Evolutionary conservation across 1,284 basidiomycete genomes (phyloP).

Genomic region (Boletus semigastroideus): DNA sequence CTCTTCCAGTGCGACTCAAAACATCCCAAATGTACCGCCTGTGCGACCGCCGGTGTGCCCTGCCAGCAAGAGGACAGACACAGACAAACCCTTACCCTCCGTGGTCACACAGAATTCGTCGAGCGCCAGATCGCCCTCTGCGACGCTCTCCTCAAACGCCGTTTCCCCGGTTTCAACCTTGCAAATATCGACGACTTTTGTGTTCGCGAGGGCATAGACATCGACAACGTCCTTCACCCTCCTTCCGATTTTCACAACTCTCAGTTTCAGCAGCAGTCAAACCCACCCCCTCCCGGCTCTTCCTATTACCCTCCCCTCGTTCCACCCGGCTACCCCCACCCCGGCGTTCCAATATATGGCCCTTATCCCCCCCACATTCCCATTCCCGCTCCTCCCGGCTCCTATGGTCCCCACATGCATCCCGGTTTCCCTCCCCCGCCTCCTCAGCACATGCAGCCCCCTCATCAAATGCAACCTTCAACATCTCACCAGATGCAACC

Average conservation of each 20-base stretch:
- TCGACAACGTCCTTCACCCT: slow-evolving; percentile 34
- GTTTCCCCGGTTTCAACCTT: slow-evolving; percentile 63
- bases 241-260: slow-evolving; percentile 30
- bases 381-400: slow-evolving; percentile 48
- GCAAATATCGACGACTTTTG: slow-evolving; percentile 64
- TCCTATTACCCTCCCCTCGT: slow-evolving; percentile 43
- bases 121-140: slow-evolving; percentile 75
- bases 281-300: slow-evolving; percentile 35
- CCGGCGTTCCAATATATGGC: slow-evolving; percentile 40
- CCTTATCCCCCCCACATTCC: slow-evolving; percentile 46
- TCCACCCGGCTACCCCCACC: slow-evolving; percentile 46
- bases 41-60: slow-evolving; percentile 68
- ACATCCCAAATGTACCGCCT: slow-evolving; percentile 79
- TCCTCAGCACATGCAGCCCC: slow-evolving; percentile 34
- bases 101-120: slow-evolving; percentile 76
- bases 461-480: slow-evolving; percentile 35
- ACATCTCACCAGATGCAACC: slow-evolving; percentile 34
- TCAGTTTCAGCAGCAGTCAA: slow-evolving; percentile 30
- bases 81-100: slow-evolving; percentile 76
- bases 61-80: slow-evolving; percentile 85
- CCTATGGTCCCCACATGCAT: slow-evolving; percentile 54
- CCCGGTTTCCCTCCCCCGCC: slow-evolving; percentile 53
- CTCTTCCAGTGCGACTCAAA: slow-evolving; percentile 77
- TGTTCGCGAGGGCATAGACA: slow-evolving; percentile 64
- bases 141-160: slow-evolving; percentile 70